Base-by-base conservation (phyloP, 1,139 yeast genomes). In the Protomyces inundatus region DNA sequence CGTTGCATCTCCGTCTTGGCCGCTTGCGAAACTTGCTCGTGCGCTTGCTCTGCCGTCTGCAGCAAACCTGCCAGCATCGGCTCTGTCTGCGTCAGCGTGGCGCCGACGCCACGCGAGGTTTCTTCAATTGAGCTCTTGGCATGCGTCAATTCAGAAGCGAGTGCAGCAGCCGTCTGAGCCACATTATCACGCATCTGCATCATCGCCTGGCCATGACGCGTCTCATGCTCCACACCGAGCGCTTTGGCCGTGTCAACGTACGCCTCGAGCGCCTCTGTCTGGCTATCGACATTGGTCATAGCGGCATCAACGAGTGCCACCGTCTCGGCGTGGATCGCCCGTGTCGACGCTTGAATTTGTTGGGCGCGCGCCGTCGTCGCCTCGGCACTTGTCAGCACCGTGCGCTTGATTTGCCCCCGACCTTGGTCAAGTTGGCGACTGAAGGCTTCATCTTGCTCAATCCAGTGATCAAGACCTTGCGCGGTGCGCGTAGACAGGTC, bases 321-420 rank as follows among this genome's bases (percentile, higher is more conserved):
- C 1, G 70, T 65, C 55, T 68, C 69, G 12, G 67, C 59, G 61
- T 68, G 69, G 46, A 68, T 67, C 9, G 65, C 52, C 9, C 64
- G 63, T 2, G 70, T 68, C 34, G 66, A 63, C 53, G 60, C 55
- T 57, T 68, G 70, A 23, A 68, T 62, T 39, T 48, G 16, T 30
- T 62, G 65, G 16, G 70, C 68, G n/a, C 65, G 55, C 34, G 60
- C 66, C 61, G 65, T 68, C 6, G 69, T 52, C 14, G 56, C 33
- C 52, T 64, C 63, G 50, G 68, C 67, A 16, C 69, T 55, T 33
- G 54, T 62, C 14, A 68, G 55, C 32, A 68, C 58, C 6, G 62
- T 58, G 54, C 66, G 67, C 65, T 68, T 68, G 55, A 68, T 66
- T 30, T 64, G 66, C 10, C 67, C 70, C 55, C 65, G 66, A 39